A percentile compares a stretch with the other conserved stretches of the same genome.
Evolutionary conservation across 2,329 filamentous ascomycete genomes (phyloP).

Genomic region (Madurella mycetomatis): DNA sequence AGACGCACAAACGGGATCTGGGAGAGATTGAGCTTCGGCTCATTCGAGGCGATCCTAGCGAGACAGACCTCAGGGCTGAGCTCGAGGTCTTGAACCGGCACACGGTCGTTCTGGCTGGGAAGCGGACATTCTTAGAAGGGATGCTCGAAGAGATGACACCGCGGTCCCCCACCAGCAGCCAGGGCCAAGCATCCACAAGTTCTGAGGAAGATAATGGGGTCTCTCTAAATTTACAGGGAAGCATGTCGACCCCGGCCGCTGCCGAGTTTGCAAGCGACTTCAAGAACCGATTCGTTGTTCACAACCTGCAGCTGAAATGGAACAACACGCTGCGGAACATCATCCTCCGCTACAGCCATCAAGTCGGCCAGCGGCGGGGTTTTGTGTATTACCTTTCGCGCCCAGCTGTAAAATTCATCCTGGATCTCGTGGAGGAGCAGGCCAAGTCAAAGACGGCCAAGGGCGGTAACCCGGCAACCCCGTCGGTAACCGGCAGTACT

Average conservation of each 20-base stretch:
- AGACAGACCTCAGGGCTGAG: constrained; percentile 50
- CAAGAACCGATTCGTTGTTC: constrained; percentile 96
- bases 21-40: constrained; percentile 70
- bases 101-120: constrained; percentile 52
- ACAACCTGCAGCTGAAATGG: constrained; percentile 98
- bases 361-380: constrained; percentile 90
- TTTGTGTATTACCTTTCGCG: constrained; percentile 98
- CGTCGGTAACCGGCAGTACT: constrained; percentile 28
- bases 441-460: constrained; percentile 59
- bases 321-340: constrained; percentile 95
- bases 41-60: constrained; percentile 47
- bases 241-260: constrained; percentile 62
- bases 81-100: constrained; percentile 58
- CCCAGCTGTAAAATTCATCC: constrained; percentile 92
- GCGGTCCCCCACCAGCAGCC: constrained; percentile 31
- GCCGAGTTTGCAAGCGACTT: constrained; percentile 90
- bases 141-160: constrained; percentile 51
- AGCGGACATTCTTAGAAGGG: constrained; percentile 53
- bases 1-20: constrained; percentile 65
- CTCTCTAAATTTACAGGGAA: constrained; percentile 51
- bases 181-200: constrained; percentile 18
- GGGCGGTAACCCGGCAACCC: constrained; percentile 23
- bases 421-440: constrained; percentile 96
- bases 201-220: background rate
- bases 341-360: constrained; percentile 93